phyloP scores from a whole-genome alignment of 2,329 filamentous ascomycete genomes.

The Apiospora aurea region DNA sequence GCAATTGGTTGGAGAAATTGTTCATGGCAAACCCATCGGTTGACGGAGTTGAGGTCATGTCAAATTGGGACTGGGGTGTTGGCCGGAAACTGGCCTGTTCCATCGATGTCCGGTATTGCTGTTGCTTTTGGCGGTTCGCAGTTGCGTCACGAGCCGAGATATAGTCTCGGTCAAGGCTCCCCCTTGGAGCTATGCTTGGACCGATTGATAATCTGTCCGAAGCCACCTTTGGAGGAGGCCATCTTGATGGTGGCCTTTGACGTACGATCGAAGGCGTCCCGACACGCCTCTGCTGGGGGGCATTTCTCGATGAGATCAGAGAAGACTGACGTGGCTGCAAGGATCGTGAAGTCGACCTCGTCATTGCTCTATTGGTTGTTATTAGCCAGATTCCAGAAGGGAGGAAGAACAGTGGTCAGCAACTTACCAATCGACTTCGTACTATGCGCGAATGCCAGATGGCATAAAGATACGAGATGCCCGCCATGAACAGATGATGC shows the following conservation, averaged over 20 bases:
- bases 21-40: slow-evolving; percentile 36
- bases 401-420: no score
- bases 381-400: not conserved
- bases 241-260: slow-evolving; percentile 95
- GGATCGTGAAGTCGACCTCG: slow-evolving; percentile 95
- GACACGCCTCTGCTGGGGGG: slow-evolving; percentile 91
- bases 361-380: slow-evolving; percentile 71
- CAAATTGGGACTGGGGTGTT: slow-evolving; percentile 28
- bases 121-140: slow-evolving; percentile 37
- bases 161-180: slow-evolving; percentile 38
- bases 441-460: slow-evolving; percentile 96
- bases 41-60: slow-evolving; percentile 10
- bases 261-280: slow-evolving; percentile 93
- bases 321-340: slow-evolving; percentile 91
- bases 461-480: slow-evolving; percentile 93
- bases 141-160: slow-evolving; percentile 42
- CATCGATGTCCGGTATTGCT: slow-evolving; percentile 31
- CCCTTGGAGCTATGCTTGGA: slow-evolving; percentile 39
- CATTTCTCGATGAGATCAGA: slow-evolving; percentile 93
- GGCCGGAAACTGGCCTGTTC: slow-evolving; percentile 36
- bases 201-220: slow-evolving; percentile 58
- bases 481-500: slow-evolving; percentile 96
- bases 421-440: slow-evolving; percentile 81
- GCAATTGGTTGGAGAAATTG: slow-evolving; percentile 31
- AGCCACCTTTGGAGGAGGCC: slow-evolving; percentile 87